Conservation (phyloP, 257 asterid species). For the Voacanga thouarsii region DNA sequence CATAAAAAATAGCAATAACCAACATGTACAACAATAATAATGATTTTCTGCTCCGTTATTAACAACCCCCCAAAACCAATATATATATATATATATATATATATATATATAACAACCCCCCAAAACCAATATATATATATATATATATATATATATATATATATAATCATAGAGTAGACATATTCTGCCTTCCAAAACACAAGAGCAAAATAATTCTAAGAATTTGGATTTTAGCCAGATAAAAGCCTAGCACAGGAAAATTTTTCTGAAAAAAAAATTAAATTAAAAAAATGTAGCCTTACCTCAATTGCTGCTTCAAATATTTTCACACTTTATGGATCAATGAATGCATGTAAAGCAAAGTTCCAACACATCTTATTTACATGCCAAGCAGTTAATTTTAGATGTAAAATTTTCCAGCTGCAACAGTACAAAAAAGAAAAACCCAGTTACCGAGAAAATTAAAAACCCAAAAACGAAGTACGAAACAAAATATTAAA, state of each 20-base stretch:
- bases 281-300: background rate
- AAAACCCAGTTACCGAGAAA: background rate
- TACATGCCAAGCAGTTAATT: background rate
- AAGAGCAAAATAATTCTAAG: background rate
- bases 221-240: background rate
- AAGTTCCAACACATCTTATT: background rate
- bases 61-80: background rate
- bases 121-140: too few relatives aligned
- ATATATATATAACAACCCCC: too few relatives aligned
- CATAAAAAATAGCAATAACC: background rate
- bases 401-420: background rate
- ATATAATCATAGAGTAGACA: too few relatives aligned
- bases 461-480: conserved; percentile 8
- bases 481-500: conserved; percentile 7
- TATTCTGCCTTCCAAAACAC: background rate
- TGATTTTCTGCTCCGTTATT: background rate
- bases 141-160: too few relatives aligned
- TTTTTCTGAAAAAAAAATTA: background rate
- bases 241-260: background rate
- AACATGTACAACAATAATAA: background rate
- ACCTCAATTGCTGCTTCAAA: conserved; percentile 3
- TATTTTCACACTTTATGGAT: background rate
- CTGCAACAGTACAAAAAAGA: conserved; percentile 5
- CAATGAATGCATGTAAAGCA: background rate
- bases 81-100: too few relatives aligned